Evolutionary conservation across 306 rosid genomes (phyloP).

Genomic region (Erythrophleum fordii): DNA sequence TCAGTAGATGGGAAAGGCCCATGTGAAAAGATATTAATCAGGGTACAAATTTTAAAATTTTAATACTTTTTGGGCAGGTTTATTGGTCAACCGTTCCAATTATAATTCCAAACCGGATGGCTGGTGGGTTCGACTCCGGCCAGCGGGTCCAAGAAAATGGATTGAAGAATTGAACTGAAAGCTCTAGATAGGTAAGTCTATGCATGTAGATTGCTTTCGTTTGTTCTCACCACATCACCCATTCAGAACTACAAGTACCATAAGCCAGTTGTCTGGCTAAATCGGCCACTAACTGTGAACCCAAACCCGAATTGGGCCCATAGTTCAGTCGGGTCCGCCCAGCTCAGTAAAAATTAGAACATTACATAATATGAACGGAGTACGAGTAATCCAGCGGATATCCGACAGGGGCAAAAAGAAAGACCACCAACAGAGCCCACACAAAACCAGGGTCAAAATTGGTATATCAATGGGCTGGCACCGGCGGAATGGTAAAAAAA

Average conservation of each 20-base stretch:
- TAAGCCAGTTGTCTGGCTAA: not conserved
- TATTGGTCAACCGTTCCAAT: not conserved
- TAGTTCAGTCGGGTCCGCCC: slow-evolving; percentile 35
- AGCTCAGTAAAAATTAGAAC: not conserved
- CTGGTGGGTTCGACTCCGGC: not conserved
- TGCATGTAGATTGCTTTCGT: not conserved
- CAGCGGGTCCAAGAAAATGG: not conserved
- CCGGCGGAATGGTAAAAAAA: not conserved
- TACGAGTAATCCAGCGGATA: slow-evolving; percentile 8
- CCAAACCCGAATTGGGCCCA: slow-evolving; percentile 46
- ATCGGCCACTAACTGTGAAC: not conserved
- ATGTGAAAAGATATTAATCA: not conserved
- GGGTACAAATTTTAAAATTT: not conserved
- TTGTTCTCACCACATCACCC: not conserved
- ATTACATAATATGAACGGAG: not conserved
- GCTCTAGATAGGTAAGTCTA: not conserved
- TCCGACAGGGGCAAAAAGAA: slow-evolving; percentile 19
- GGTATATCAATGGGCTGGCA: slow-evolving; percentile 15
- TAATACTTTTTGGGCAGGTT: not conserved
- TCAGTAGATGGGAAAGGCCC: not conserved
- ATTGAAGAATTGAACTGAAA: not conserved
- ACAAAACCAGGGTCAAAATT: slow-evolving; percentile 31
- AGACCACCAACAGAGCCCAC: slow-evolving; percentile 34
- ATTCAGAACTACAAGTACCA: not conserved
- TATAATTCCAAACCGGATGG: not conserved